phyloP scores from a whole-genome alignment of 2,329 filamentous ascomycete species.

The Aureobasidium musti region DNA sequence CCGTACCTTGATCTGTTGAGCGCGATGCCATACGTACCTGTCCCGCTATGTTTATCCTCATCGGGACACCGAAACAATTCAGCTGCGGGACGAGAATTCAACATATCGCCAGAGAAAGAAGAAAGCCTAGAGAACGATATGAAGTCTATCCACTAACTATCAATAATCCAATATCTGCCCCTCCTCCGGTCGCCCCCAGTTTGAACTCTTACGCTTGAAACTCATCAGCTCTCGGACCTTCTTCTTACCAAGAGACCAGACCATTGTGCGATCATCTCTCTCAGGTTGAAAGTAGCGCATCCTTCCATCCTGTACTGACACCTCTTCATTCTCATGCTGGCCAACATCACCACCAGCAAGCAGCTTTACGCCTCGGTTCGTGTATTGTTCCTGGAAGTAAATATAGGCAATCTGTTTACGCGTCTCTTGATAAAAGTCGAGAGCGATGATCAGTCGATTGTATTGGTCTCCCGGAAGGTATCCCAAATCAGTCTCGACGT shows the following conservation, averaged over 20 bases:
- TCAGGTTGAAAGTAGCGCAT: background rate
- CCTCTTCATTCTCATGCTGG: background rate
- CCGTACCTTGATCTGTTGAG: no score
- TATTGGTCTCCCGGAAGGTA: background rate
- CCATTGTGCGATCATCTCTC: background rate
- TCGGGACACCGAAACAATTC: no score
- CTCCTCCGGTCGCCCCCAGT: background rate
- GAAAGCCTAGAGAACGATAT: no score
- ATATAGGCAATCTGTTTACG: background rate
- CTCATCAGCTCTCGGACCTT: background rate
- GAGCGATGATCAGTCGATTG: background rate
- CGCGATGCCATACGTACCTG: no score
- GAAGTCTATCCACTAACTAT: background rate
- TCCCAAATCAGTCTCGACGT: background rate
- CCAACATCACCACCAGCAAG: background rate
- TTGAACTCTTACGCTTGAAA: background rate
- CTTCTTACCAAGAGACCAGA: background rate
- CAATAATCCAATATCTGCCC: background rate
- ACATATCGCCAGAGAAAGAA: no score
- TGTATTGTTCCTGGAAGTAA: background rate
- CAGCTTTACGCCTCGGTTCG: background rate
- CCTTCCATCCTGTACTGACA: background rate
- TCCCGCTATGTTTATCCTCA: no score
- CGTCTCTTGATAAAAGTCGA: conserved; percentile 1
- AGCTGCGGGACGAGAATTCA: no score